These are phyloP conservation scores for Mallotus japonicus DNA, from an alignment of 441 rosid species.

Conservation along the genomic window DNA sequence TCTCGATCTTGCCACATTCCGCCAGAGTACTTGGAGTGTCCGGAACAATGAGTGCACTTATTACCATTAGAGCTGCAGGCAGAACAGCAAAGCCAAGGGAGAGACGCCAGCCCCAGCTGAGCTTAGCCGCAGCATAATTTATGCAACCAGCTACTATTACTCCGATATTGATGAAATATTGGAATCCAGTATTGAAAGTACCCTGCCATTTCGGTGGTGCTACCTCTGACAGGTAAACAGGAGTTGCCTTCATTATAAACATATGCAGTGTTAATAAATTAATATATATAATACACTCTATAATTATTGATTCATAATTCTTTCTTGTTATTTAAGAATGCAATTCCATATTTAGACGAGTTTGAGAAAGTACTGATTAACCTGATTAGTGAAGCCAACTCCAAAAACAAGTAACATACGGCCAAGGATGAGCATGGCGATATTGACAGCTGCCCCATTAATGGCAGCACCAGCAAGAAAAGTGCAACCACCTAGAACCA, in stretches of 20 bases:
- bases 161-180: slow-evolving; percentile 61
- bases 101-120: too few relatives aligned
- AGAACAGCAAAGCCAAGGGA: too few relatives aligned
- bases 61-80: slow-evolving; percentile 43
- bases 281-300: too few relatives aligned
- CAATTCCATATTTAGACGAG: too few relatives aligned
- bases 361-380: slow-evolving; percentile 4
- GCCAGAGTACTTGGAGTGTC: slow-evolving; percentile 76
- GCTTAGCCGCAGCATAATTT: too few relatives aligned
- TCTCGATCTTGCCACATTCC: slow-evolving; percentile 51
- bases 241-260: too few relatives aligned
- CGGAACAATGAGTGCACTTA: slow-evolving; percentile 57
- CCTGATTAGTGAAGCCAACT: slow-evolving; percentile 89
- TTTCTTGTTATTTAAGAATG: too few relatives aligned
- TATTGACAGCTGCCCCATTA: slow-evolving; percentile 57
- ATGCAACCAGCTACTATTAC: slow-evolving; percentile 48
- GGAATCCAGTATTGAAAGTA: slow-evolving; percentile 69
- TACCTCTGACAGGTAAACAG: too few relatives aligned
- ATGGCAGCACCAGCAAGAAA: slow-evolving; percentile 66
- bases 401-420: slow-evolving; percentile 76
- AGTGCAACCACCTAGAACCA: slow-evolving; percentile 62
- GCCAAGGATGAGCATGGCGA: slow-evolving; percentile 71
- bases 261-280: too few relatives aligned
- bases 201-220: slow-evolving; percentile 70
- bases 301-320: too few relatives aligned